Evolutionary conservation across 371 early-diverging fungal genomes (phyloP), one percentile per base, ranked within the genome.

Genomic region (Mortierella sp.): DNA sequence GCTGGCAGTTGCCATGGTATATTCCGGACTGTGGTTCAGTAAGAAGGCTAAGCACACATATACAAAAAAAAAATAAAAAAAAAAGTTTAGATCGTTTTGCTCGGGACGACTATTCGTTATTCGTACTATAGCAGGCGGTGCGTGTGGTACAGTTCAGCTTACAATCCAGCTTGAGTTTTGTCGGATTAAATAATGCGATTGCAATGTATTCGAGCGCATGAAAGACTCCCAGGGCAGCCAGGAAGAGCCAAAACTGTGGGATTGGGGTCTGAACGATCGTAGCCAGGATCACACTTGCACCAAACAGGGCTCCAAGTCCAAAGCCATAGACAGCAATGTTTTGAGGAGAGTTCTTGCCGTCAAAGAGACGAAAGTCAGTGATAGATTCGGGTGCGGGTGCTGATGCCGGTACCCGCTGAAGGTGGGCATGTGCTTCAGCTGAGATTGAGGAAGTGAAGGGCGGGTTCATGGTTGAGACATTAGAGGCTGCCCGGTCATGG

Each of bases 171-270:
- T 78, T 76, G 31, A 91, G 78, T 27, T 82, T 88, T 23, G 87
- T 83, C 4, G 85, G 75, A 68, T 90, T 86, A 47, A 87, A 91
- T 55, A 93, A 72, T 2, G 94, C 94, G 15, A 93, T 93, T 4
- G 90, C 83, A 12, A 93, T 47, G 63, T 95, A 95, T 70, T 95
- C 95, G 48, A 92, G 64, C 41, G 85, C 80, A 66, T 95, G 95
- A 68, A 94, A 94, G 8, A 87, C 52, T 4, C 88, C 83, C 9
- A 95, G 72, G 0, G 86, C 81, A 3, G 84, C 80, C 19, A 92
- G 52, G 65, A 87, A 94, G 50, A 87, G 50, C 34, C 93, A 91
- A 51, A 93, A 79, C 61, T 88, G 89, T 27, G 84, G 82, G 28
- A 55, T 78, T 27, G 66, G 43, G 31, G 80, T 62, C 21, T 63